Base-by-base conservation (phyloP, 2,329 filamentous ascomycete species). In the Coleophoma crateriformis region DNA sequence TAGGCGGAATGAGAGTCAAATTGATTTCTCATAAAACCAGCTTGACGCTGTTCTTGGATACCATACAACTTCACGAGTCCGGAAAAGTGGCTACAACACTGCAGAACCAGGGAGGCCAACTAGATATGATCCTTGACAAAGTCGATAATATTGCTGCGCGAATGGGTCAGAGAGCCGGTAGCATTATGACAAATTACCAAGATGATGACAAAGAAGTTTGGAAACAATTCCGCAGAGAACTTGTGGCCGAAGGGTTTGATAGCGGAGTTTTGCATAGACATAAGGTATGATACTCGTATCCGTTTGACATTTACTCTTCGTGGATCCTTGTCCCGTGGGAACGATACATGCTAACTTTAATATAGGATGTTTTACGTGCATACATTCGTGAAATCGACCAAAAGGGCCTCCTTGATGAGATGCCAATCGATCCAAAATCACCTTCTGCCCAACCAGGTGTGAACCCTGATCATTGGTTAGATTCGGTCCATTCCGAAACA, bases 381-480 rank as follows among this genome's bases (percentile, higher is more conserved):
- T 83, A 84, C 58, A 81, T 84, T 39, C 76, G 77, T 34, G 76
- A 81, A 58, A 72, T 84, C 53, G 76, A 81, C 54, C 72, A 77
- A 38, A 69, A 77, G 48, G 76, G 78, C 1, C 68, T 82, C 10
- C 68, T 82, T n/a, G 74, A 76, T 54, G 68, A 70, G 34, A 67
- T 70, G 47, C 65, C 64, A 48, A 59, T 60, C 43, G 60, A 60
- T n/a, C 53, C 51, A 22, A 55, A 58, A 53, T 51, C 59, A 46
- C 44, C 63, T 62, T 57, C 47, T 60, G 66, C 35, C 70, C 68
- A 51, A 10, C 19, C 47, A 20, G 54, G 45, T 19, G 38, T 55
- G n/a, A 51, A 58, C 47, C 46, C 57, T n/a, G 48, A 61, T 32
- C 54, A 45, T 37, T 64, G 60, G 59, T 33, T 60, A 11, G 50